Percentiles rank a stretch among this genome's conserved stretches.
phyloP scores from a whole-genome alignment of 2,329 filamentous ascomycete species.

The Cladosporium sp. region DNA sequence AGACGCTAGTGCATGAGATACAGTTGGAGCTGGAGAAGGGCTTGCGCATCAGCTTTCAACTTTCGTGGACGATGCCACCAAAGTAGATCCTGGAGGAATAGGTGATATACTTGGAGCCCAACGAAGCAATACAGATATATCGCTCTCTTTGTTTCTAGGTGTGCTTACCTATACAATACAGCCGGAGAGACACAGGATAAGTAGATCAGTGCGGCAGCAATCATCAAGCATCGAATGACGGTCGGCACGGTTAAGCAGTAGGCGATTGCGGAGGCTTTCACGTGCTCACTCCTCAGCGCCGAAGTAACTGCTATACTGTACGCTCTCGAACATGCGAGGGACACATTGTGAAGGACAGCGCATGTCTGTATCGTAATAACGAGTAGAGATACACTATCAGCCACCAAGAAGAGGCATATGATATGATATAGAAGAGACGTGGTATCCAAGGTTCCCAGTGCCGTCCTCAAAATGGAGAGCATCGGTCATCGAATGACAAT shows the following conservation, averaged over 20 bases:
- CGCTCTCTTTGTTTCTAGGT: no score
- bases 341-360: background rate
- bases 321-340: background rate
- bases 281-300: background rate
- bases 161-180: no score
- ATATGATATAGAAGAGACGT: background rate
- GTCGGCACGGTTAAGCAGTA: no score
- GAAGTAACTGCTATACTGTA: background rate
- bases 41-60: background rate
- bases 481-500: background rate
- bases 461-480: background rate
- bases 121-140: no score
- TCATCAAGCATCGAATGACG: no score
- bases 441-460: background rate
- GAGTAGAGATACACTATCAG: background rate
- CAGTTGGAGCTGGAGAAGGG: background rate
- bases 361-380: background rate
- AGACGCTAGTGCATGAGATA: background rate
- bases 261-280: no score
- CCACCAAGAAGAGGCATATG: background rate
- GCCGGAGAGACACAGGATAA: no score
- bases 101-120: no score
- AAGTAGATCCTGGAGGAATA: no score
- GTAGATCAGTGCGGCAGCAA: no score
- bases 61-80: background rate